Evolutionary conservation across 1,284 basidiomycete species (phyloP).

Genomic region (Phenoliferia sp.): DNA sequence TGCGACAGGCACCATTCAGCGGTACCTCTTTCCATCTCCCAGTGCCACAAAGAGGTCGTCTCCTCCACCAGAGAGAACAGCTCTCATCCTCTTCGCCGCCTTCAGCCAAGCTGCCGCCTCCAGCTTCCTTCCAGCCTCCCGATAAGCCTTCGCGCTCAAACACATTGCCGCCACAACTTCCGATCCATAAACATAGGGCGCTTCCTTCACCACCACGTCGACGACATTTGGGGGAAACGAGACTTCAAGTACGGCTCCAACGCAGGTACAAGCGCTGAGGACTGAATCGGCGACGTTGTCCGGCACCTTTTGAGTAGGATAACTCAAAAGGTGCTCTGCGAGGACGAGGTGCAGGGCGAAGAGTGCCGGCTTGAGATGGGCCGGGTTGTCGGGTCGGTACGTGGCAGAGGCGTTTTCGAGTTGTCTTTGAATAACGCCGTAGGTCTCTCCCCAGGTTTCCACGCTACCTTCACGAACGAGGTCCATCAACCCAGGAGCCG

Average conservation of each 20-base stretch:
- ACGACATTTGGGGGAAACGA: background rate
- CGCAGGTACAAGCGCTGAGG: background rate
- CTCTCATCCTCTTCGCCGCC: background rate
- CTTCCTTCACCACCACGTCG: background rate
- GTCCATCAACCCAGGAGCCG: background rate
- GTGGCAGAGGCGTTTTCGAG: background rate
- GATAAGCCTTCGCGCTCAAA: background rate
- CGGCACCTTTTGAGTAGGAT: background rate
- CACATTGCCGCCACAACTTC: background rate
- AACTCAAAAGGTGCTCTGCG: background rate
- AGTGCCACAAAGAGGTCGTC: background rate
- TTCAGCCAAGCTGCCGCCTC: background rate
- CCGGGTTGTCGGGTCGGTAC: background rate
- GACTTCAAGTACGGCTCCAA: background rate
- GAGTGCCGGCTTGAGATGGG: background rate
- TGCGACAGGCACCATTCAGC: no score
- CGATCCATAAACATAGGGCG: background rate
- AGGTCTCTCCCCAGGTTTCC: background rate
- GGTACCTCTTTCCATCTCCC: background rate
- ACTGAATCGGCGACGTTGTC: background rate
- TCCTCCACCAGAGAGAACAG: background rate
- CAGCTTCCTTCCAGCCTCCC: background rate
- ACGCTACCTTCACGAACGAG: background rate
- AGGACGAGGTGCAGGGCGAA: background rate
- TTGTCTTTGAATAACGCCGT: background rate